Evolutionary conservation across 495 filamentous ascomycete species (phyloP).

Genomic region (Hapsidospora chrysogenum): DNA sequence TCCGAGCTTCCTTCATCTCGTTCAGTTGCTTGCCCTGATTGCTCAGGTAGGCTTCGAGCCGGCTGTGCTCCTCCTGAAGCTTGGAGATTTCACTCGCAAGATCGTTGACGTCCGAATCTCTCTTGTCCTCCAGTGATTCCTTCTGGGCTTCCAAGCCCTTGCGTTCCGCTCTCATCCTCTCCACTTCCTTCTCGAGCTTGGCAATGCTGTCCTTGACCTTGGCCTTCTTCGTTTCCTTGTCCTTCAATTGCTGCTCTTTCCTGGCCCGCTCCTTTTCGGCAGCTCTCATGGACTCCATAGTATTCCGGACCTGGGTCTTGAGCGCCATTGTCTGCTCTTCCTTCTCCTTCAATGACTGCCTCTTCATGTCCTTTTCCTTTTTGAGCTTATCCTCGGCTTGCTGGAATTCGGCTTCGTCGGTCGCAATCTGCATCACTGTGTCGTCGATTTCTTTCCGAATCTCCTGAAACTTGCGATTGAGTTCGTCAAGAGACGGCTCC

Average conservation of each 20-base stretch:
- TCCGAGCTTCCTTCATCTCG: slow-evolving; percentile 36
- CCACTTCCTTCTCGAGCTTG: slow-evolving; percentile 39
- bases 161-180: slow-evolving; percentile 24
- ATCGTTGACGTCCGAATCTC: slow-evolving; percentile 16
- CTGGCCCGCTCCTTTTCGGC: slow-evolving; percentile 65
- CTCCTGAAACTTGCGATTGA: slow-evolving; percentile 55
- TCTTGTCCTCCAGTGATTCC: slow-evolving; percentile 24
- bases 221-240: slow-evolving; percentile 49
- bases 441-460: slow-evolving; percentile 56
- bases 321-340: slow-evolving; percentile 71
- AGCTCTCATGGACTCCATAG: slow-evolving; percentile 70
- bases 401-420: slow-evolving; percentile 50
- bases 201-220: slow-evolving; percentile 37
- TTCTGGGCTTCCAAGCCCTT: slow-evolving; percentile 23
- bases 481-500: slow-evolving; percentile 30
- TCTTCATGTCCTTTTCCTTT: slow-evolving; percentile 51
- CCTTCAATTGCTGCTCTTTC: slow-evolving; percentile 63
- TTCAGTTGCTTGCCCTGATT: slow-evolving; percentile 30
- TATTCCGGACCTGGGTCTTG: slow-evolving; percentile 59
- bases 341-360: slow-evolving; percentile 60
- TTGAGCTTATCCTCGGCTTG: slow-evolving; percentile 63
- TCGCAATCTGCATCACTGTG: slow-evolving; percentile 29
- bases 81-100: slow-evolving; percentile 12
- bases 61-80: slow-evolving; percentile 16
- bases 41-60: slow-evolving; percentile 28